phyloP scores from a whole-genome alignment of 371 early-diverging fungal species.

The Edhazardia aedis region DNA sequence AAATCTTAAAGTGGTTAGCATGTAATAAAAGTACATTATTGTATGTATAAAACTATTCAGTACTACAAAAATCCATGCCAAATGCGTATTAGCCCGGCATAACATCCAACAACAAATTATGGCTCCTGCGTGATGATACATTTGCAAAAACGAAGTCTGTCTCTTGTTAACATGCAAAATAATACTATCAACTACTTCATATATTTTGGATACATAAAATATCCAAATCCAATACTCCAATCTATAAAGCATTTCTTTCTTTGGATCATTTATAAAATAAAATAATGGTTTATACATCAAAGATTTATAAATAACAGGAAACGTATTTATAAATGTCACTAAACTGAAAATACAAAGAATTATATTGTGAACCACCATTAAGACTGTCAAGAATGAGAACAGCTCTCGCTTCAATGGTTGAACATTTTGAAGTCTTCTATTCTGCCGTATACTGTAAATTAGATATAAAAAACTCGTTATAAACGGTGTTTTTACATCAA shows the following conservation, averaged over 20 bases:
- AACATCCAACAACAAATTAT: constrained; percentile 29
- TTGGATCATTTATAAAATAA: constrained; percentile 19
- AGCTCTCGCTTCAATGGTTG: background rate
- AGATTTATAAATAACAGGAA: constrained; percentile 4
- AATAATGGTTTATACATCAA: background rate
- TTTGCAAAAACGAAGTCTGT: constrained; percentile 25
- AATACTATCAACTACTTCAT: constrained; percentile 26
- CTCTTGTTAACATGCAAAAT: constrained; percentile 22
- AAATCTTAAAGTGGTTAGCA: constrained; percentile 15
- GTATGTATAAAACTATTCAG: constrained; percentile 33
- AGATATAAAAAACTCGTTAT: background rate
- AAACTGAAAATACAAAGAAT: constrained; percentile 20
- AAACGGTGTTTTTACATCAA: constrained; percentile 3
- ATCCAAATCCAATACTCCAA: constrained; percentile 21
- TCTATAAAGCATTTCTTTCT: background rate
- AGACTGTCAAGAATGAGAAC: background rate
- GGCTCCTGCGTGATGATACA: constrained; percentile 37
- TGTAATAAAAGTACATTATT: constrained; percentile 34
- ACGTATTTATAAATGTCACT: constrained; percentile 20
- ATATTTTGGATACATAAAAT: constrained; percentile 29
- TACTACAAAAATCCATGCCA: constrained; percentile 31
- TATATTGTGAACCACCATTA: constrained; percentile 26
- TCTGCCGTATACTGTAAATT: background rate
- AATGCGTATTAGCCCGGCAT: constrained; percentile 8
- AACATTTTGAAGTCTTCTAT: background rate